Conservation (phyloP, 2,329 filamentous ascomycete species). For the Aspergillus melleus region DNA sequence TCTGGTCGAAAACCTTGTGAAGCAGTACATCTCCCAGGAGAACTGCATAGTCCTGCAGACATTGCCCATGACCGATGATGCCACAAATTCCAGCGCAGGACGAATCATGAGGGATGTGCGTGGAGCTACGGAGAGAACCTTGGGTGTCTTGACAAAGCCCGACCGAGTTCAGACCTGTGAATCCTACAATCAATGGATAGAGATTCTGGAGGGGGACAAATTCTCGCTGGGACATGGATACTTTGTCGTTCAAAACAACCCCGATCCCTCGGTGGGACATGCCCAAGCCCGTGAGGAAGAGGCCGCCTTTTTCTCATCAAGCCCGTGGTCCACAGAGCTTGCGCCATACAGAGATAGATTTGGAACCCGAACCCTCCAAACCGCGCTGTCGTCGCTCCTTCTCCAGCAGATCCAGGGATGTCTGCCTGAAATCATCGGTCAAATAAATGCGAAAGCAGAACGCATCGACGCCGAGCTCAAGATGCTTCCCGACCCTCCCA, state of each 20-base stretch:
- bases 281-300: constrained; percentile 51
- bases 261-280: constrained; percentile 47
- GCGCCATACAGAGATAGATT: constrained; percentile 45
- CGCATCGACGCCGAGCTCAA: constrained; percentile 57
- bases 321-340: constrained; percentile 50
- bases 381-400: constrained; percentile 49
- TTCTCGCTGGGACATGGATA: constrained; percentile 73
- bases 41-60: constrained; percentile 77
- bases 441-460: constrained; percentile 50
- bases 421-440: constrained; percentile 34
- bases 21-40: constrained; percentile 66
- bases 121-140: constrained; percentile 59
- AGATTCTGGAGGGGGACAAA: constrained; percentile 62
- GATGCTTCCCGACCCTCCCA: constrained; percentile 65
- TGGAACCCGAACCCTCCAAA: constrained; percentile 54
- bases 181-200: constrained; percentile 58
- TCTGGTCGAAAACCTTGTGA: constrained; percentile 70
- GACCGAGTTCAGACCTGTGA: constrained; percentile 64
- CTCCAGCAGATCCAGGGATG: constrained; percentile 47
- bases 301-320: constrained; percentile 48
- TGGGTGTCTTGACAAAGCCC: constrained; percentile 82
- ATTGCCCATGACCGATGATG: constrained; percentile 74
- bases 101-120: constrained; percentile 58
- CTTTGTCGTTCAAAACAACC: constrained; percentile 68
- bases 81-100: constrained; percentile 72